Evolutionary conservation across 208 protist genomes (phyloP).

Genomic region (Zelonia costaricensis): DNA sequence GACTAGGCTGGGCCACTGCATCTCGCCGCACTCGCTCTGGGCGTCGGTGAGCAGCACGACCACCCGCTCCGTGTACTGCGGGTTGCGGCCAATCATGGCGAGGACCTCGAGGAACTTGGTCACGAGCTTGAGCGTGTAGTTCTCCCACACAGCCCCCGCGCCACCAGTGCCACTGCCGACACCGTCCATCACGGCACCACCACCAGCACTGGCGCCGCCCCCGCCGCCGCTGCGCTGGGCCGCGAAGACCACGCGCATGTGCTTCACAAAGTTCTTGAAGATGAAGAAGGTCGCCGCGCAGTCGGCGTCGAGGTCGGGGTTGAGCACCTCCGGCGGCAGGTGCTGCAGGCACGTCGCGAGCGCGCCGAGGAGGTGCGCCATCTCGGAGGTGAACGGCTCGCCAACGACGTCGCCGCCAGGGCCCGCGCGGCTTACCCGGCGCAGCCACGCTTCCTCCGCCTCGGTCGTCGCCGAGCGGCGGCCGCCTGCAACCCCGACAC

Average conservation of each 20-base stretch:
- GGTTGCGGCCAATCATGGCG: conserved; percentile 83
- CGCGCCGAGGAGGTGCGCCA: conserved; percentile 68
- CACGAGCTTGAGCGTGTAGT: conserved; percentile 75
- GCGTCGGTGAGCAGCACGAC: conserved; percentile 62
- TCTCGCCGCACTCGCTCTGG: conserved; percentile 66
- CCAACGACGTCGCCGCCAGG: conserved; percentile 22
- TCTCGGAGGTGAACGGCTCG: conserved; percentile 74
- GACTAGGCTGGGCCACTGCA: conserved; percentile 79
- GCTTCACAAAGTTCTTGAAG: conserved; percentile 79
- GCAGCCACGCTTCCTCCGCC: conserved; percentile 13
- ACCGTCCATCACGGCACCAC: no score
- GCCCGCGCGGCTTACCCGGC: conserved; percentile 5
- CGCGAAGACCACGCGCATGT: conserved; percentile 70
- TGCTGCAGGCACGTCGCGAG: conserved; percentile 75
- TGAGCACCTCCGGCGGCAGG: conserved; percentile 69
- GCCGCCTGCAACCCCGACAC: background rate
- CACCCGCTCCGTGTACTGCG: conserved; percentile 76
- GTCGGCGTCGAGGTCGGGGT: conserved; percentile 77
- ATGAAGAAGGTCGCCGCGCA: conserved; percentile 89
- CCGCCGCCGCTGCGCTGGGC: conserved; percentile 39
- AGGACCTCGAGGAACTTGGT: conserved; percentile 76
- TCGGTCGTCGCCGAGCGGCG: conserved; percentile 1
- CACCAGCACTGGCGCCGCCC: background rate
- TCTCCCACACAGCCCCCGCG: conserved; percentile 57
- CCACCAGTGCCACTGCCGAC: no score